phyloP scores from a whole-genome alignment of 2,329 filamentous ascomycete genomes.

The Aspergillaceae sp. region DNA sequence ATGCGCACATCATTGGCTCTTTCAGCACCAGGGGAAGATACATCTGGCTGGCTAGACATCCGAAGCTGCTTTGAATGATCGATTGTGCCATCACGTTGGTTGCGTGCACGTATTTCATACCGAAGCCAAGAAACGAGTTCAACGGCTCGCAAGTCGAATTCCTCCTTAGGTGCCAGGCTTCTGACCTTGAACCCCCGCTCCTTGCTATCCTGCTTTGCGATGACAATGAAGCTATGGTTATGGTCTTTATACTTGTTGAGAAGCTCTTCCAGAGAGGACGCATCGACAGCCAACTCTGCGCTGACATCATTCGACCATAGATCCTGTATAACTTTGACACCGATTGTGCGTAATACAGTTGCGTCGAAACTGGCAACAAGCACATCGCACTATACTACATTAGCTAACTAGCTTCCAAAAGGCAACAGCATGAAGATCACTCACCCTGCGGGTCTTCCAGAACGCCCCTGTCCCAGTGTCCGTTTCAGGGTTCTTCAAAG shows the following conservation, averaged over 20 bases:
- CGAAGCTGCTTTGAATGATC: conserved; percentile 36
- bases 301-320: conserved; percentile 80
- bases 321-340: conserved; percentile 65
- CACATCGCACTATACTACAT: conserved; percentile 61
- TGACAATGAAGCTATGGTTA: conserved; percentile 79
- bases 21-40: conserved; percentile 26
- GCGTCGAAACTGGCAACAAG: conserved; percentile 82
- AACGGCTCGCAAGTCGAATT: conserved; percentile 63
- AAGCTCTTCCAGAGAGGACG: conserved; percentile 70
- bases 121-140: conserved; percentile 75
- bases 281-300: conserved; percentile 76
- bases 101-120: conserved; percentile 70
- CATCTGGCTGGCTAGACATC: conserved; percentile 35
- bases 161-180: conserved; percentile 68
- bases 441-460: conserved; percentile 56
- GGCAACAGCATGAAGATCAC: conserved; percentile 18
- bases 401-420: conserved; percentile 1
- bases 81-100: conserved; percentile 48
- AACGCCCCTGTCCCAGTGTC: conserved; percentile 50
- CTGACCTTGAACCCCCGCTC: conserved; percentile 62
- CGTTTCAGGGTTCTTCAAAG: conserved; percentile 62
- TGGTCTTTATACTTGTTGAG: conserved; percentile 57
- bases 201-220: conserved; percentile 63
- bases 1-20: conserved; percentile 70
- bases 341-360: conserved; percentile 62